Evolutionary conservation across 495 filamentous ascomycete species (phyloP), one percentile per base, ranked within the genome.

Genomic region (Lasiosphaeris hirsuta): DNA sequence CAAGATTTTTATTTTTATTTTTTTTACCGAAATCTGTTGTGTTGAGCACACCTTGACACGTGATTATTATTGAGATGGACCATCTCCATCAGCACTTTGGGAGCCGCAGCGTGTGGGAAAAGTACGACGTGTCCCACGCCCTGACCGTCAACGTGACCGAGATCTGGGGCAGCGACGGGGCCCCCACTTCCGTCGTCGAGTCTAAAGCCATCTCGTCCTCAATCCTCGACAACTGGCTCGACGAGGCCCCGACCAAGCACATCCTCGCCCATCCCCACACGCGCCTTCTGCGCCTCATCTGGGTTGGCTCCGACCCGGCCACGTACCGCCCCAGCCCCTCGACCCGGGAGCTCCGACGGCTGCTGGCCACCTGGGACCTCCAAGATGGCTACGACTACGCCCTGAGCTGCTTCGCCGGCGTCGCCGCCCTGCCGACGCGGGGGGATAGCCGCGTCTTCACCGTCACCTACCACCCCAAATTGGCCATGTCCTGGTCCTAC

Each of bases 391-490:
- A 65, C 18, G 30, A 54, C 54, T 69, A 69, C 37, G 56, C 62
- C 10, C 52, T 51, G 34, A 58, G 62, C 46, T 65, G 49, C 52
- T 63, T 62, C 38, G 62, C 64, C 14, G 67, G 67, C n/a, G 62
- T 67, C 0, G 44, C 64, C 1, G 54, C 58, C 0, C 17, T 62
- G 5, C 52, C 37, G 3, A 13, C 37, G 9, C 49, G 36, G 7
- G 15, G 10, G 3, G 13, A 39, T 6, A 14, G 13, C 7, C 59
- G 18, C 13, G 30, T 57, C 2, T 69, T 58, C 47, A 63, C 64
- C 1, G 57, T 60, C 10, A 47, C 62, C n/a, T 67, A 69, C 11
- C 67, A 67, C 37, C 67, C 67, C 2, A 69, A 69, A 30, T 60
- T 69, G 1, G 58, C 60, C 23, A 44, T 51, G 4, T 46, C 57